phyloP scores from a whole-genome alignment of 495 filamentous ascomycete species.

The Apiosordaria backusii region DNA sequence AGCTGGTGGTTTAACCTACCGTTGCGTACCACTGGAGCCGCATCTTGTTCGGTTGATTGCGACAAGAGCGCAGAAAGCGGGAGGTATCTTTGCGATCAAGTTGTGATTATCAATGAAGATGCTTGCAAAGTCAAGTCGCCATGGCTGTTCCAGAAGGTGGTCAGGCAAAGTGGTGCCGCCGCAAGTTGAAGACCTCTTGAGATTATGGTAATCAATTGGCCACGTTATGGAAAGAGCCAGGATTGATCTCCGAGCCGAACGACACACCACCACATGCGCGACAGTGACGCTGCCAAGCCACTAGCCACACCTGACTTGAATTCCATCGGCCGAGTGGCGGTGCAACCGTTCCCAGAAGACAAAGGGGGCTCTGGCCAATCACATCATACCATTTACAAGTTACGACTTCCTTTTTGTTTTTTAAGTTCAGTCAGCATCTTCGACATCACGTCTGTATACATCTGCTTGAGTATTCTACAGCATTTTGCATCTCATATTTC shows the following conservation, averaged over 20 bases:
- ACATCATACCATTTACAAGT: neutral
- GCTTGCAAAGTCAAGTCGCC: conserved; percentile 19
- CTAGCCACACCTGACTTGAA: conserved; percentile 16
- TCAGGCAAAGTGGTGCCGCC: neutral
- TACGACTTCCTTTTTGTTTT: neutral
- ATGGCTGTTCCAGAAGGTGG: neutral
- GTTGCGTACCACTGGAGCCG: conserved; percentile 55
- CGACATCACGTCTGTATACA: too few species aligned
- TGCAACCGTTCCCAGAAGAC: neutral
- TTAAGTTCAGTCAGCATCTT: too few species aligned
- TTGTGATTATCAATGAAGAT: neutral
- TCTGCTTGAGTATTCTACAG: too few species aligned
- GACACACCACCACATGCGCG: neutral
- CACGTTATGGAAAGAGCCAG: conserved; percentile 30
- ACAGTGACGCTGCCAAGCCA: conserved; percentile 14
- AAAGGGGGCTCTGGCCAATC: neutral
- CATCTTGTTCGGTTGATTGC: conserved; percentile 39
- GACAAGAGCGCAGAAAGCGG: neutral
- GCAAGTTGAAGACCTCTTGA: neutral
- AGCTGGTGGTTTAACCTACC: conserved; percentile 38
- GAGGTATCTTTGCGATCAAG: neutral
- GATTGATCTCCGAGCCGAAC: neutral
- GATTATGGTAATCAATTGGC: conserved; percentile 27
- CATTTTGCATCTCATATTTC: neutral
- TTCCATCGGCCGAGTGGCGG: neutral